Evolutionary conservation across 2,329 filamentous ascomycete species (phyloP), one percentile per base, ranked within the genome.

Genomic region (Botrytis tulipae): DNA sequence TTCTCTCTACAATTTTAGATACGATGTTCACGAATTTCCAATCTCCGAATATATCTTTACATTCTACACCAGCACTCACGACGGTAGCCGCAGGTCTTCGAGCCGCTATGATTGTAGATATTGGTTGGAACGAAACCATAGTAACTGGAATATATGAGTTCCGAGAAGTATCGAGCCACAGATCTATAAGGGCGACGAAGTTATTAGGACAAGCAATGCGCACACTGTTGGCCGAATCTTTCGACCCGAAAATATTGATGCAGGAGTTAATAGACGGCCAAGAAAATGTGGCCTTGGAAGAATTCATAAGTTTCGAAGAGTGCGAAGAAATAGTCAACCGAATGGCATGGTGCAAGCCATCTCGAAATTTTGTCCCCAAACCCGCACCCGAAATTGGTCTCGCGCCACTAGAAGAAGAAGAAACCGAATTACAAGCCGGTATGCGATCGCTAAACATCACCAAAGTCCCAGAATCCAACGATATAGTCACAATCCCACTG

Each of bases 71-170:
- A 0, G 87, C 94, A 32, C 91, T 96, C 82, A 86, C 90, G 2
- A 86, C 92, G 10, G 88, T 95, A 4, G 92, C 92, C 12, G 94
- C 95, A 9, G 96, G 96, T 0, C 84, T 97, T 59, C 90, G 96
- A 22, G 93, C 93, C n/a, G 94, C 92, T 1, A 82, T 99, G 60
- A 89, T 98, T 0, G 86, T 99, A 54, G 94, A 99, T 80, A 87
- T 99, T 74, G 96, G 95, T 61, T 99, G 96, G 96, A 87, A 90
- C 60, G 96, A 98, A 82, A 97, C 95, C 0, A 88, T 91, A 0
- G 89, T 97, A 35, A 97, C 94, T 0, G 92, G 91, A 9, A 87
- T 98, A 10, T 98, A 95, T 80, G 96, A 99, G 83, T 97, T 94
- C 81, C 91, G 93, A 71, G 94, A 97, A 81, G 89, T 97, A 1